Percentiles rank a stretch among this genome's conserved stretches.
Conservation (phyloP, 305 asterid species). For the Fraxinus xanthoxyloides region DNA sequence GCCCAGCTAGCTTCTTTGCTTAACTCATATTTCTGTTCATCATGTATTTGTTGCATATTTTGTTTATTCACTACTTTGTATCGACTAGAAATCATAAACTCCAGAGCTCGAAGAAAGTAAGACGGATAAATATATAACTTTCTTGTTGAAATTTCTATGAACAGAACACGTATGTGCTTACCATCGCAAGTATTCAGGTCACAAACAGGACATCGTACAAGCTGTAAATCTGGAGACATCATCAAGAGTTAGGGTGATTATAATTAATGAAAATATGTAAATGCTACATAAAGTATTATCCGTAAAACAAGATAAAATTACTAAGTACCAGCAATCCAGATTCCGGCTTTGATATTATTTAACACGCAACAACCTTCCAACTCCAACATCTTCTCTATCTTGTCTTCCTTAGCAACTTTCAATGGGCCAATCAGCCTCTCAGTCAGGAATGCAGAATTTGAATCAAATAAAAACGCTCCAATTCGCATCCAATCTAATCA, state of each 20-base stretch:
- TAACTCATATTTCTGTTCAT: not conserved
- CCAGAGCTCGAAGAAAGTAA: conserved; percentile 3
- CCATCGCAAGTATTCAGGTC: conserved; percentile 93
- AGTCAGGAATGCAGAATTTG: conserved; percentile 61
- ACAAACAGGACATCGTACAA: conserved; percentile 94
- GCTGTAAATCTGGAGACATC: conserved; percentile 76
- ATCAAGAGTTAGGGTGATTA: conserved; percentile 19
- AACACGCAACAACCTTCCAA: conserved; percentile 53
- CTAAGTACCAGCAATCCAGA: conserved; percentile 91
- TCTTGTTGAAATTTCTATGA: not conserved
- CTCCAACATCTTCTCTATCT: conserved; percentile 43
- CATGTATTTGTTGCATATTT: not conserved
- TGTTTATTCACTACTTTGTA: not conserved
- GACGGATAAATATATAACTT: not conserved
- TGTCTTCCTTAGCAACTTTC: conserved; percentile 38
- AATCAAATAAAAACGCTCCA: conserved; percentile 75
- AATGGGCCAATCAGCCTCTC: conserved; percentile 46
- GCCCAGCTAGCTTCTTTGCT: not conserved
- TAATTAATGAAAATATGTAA: conserved; percentile 1
- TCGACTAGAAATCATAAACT: not conserved
- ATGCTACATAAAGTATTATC: not conserved
- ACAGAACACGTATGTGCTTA: conserved; percentile 30
- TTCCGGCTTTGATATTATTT: conserved; percentile 69
- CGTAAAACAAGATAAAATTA: not conserved
- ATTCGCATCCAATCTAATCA: conserved; percentile 82